Percentiles rank a stretch among this genome's conserved stretches.
Conservation (phyloP, 805 yeast species). For the Kregervanrija pseudodelftensis region DNA sequence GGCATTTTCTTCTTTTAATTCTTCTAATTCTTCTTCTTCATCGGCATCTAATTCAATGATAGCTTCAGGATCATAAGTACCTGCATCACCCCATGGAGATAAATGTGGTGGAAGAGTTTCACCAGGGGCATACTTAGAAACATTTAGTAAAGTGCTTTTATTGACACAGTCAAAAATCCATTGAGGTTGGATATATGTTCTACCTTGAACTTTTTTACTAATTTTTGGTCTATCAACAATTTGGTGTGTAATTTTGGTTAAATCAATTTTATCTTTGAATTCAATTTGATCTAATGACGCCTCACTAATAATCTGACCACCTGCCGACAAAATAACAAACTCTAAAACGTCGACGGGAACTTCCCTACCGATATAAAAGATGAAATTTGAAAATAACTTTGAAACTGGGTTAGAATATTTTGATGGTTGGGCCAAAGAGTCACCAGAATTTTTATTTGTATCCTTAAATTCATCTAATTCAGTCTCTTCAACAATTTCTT, state of each 20-base stretch:
- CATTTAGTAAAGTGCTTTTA: slow-evolving; percentile 66
- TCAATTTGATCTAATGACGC: slow-evolving; percentile 71
- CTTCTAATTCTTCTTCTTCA: slow-evolving; percentile 37
- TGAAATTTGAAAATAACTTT: slow-evolving; percentile 61
- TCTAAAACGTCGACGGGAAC: slow-evolving; percentile 89
- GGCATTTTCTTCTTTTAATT: slow-evolving; percentile 41
- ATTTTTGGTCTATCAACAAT: slow-evolving; percentile 88
- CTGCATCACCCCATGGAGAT: slow-evolving; percentile 98
- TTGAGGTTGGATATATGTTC: slow-evolving; percentile 95
- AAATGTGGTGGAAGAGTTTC: slow-evolving; percentile 93
- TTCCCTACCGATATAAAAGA: slow-evolving; percentile 89
- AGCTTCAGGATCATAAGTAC: slow-evolving; percentile 79
- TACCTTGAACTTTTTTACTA: slow-evolving; percentile 70
- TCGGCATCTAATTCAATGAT: slow-evolving; percentile 33
- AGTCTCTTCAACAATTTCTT: slow-evolving; percentile 35
- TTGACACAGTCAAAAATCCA: slow-evolving; percentile 94
- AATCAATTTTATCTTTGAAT: slow-evolving; percentile 44
- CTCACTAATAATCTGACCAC: slow-evolving; percentile 83
- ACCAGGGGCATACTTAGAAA: slow-evolving; percentile 84
- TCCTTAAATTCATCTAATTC: slow-evolving; percentile 70
- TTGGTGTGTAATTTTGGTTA: slow-evolving; percentile 80
- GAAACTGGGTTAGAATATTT: slow-evolving; percentile 53
- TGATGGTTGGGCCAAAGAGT: slow-evolving; percentile 65
- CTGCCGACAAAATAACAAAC: slow-evolving; percentile 77
- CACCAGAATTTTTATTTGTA: slow-evolving; percentile 56